Base-by-base conservation (phyloP, 176 grass and related monocot genomes). In the Neostapfia colusana region DNA sequence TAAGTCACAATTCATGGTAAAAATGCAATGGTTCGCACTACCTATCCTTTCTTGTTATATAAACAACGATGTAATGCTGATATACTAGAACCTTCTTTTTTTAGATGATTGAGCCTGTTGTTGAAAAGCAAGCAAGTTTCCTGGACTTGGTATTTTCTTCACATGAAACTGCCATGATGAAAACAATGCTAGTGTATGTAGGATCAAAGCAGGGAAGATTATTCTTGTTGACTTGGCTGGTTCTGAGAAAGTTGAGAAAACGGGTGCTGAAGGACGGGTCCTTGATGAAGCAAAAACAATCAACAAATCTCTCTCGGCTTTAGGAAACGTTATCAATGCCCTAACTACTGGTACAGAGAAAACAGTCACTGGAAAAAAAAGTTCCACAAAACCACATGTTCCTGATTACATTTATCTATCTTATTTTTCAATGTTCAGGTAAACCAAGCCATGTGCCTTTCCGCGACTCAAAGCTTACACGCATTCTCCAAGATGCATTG, bases 401-500 rank as follows among this genome's bases (percentile, higher is more conserved):
- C 61, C 28, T 75, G 69, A 59, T 40, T 67, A 35, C 5, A 2
- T 64, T 83, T 27, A 44, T 25, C 40, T 88, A 35, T 75, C 34
- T 42, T 72, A 31, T 84, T 74, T 20, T 79, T 69, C 34, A 40
- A 25, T 42, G 53, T 76, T 50, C 86, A 97, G 93, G 88, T 63
- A 97, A 97, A 91, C 83, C 71, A 54, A 91, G 82, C 64, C 93
- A 93, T 63, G 87, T 97, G 25, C 93, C 90, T 70, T 97, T 85
- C 70, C 83, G 93, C 45, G 90, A 97, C 73, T 97, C 88, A 10
- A 93, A 86, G 83, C 90, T 97, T 80, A 97, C 93, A 12, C 90
- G 90, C 59, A 93, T 97, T 85, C 93, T 97, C 63, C 93, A 91
- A 87, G 93, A 97, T 89, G 67, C 93, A 63, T 81, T 97, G 88